Base-by-base conservation (phyloP, 2,329 filamentous ascomycete species). In the Ilyonectria mors-panacis region DNA sequence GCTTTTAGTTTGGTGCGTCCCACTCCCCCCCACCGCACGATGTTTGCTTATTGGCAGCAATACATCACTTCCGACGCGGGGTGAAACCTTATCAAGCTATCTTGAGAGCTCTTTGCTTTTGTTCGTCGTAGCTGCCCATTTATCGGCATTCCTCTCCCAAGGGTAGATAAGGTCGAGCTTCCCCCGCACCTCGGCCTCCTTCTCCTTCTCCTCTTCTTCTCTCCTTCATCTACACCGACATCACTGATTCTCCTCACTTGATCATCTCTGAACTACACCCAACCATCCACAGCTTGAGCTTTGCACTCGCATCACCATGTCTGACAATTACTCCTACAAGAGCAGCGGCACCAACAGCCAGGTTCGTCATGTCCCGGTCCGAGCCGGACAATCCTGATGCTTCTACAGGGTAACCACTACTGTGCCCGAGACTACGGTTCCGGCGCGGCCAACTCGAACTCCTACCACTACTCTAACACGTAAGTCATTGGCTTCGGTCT, bases 381-480 rank as follows among this genome's bases (percentile, higher is more conserved):
- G 10, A 15, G 30, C 15, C 47, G 23, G 2, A 17, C 54, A 6
- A 10, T 21, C 30, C 42, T 58, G 1, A 33, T n/a, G 8, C 9
- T 26, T 5, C 21, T 19, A 3, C 30, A 92, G 90, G 91, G 91
- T 69, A 93, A 93, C 80, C 87, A 89, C 81, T 93, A 89, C 75
- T 91, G 89, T 79, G 79, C 85, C 50, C 89, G 91, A 37, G 88
- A 91, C 80, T 92, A 92, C 71, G 88, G 88, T 68, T 84, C 83
- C 69, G 73, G 79, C 56, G 88, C 85, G 8, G 70, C 84, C 57
- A 89, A 90, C 78, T 79, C 81, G 33, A 92, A 92, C 81, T 81
- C 84, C 7, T 91, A 91, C 78, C 90, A 93, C 77, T 93, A 92
- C 77, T 92, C 89, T 59, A 93, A 93, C 83, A 76, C 65, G 87